Percentiles rank a stretch among this genome's conserved stretches.
Evolutionary conservation across 176 grass and related monocot species (phyloP).

Genomic region (Secale cereale): DNA sequence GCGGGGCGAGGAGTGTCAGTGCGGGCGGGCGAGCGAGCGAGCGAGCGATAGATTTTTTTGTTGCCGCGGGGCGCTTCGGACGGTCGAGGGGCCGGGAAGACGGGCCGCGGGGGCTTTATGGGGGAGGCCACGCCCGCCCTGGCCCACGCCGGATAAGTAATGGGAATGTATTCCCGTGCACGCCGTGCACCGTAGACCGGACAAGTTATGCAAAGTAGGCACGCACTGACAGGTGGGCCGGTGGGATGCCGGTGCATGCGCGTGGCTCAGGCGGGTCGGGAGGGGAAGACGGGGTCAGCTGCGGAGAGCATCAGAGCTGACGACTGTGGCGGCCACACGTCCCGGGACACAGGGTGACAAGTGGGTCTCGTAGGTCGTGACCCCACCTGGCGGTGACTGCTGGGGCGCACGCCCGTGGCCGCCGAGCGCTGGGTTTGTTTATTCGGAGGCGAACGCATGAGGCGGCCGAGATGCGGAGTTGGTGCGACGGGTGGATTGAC

Average conservation of each 20-base stretch:
- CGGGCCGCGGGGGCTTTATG: slow-evolving; percentile 25
- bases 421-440: background rate
- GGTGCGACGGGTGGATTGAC: background rate
- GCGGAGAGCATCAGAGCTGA: slow-evolving; percentile 15
- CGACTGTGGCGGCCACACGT: slow-evolving; percentile 31
- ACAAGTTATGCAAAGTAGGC: accelerated
- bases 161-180: accelerated
- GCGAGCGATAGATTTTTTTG: background rate
- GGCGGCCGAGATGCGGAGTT: slow-evolving; percentile 31
- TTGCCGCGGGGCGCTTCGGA: background rate
- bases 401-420: accelerated
- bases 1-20: background rate
- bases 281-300: background rate
- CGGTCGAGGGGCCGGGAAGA: slow-evolving; percentile 10
- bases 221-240: accelerated
- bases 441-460: background rate
- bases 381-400: accelerated
- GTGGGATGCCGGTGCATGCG: background rate
- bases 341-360: accelerated
- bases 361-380: background rate
- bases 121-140: background rate
- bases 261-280: background rate
- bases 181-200: background rate
- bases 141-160: background rate
- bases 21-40: background rate